Percentiles rank a stretch among this genome's conserved stretches.
phyloP scores from a whole-genome alignment of 495 filamentous ascomycete species.

The Schizothecium vesticola region DNA sequence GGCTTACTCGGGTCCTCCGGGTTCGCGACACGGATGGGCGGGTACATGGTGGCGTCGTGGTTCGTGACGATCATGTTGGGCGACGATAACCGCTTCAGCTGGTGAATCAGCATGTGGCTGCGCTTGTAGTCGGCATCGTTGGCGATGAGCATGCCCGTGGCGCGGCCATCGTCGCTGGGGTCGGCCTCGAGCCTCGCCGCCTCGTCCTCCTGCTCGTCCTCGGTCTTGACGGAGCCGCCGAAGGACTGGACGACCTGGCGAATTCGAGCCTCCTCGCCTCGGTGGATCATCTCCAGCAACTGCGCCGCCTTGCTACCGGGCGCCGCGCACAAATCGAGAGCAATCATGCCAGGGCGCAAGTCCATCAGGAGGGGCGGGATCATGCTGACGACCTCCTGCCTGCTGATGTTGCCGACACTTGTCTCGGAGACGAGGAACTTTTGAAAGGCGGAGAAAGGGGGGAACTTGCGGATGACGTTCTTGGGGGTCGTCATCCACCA shows the following conservation, averaged over 20 bases:
- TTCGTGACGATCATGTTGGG: constrained; percentile 97
- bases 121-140: constrained; percentile 96
- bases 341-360: constrained; percentile 79
- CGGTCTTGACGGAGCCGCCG: constrained; percentile 41
- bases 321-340: constrained; percentile 92
- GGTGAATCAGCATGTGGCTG: constrained; percentile 92
- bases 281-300: constrained; percentile 87
- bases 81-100: constrained; percentile 92
- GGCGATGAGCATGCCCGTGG: constrained; percentile 86
- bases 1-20: constrained; percentile 45
- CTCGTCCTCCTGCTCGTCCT: constrained; percentile 42
- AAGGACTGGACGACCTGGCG: constrained; percentile 52
- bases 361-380: constrained; percentile 95
- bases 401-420: constrained; percentile 90
- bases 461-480: constrained; percentile 81
- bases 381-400: constrained; percentile 98
- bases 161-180: constrained; percentile 70
- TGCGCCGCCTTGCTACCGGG: constrained; percentile 96
- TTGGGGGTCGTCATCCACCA: constrained; percentile 97
- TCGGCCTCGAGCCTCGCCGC: constrained; percentile 50
- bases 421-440: constrained; percentile 98
- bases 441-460: constrained; percentile 90
- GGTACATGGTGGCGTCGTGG: constrained; percentile 95
- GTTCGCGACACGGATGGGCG: constrained; percentile 72
- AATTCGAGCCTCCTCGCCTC: constrained; percentile 81